Evolutionary conservation across 495 filamentous ascomycete species (phyloP), one percentile per base, ranked within the genome.

Genomic region (Penicillium arizonense): DNA sequence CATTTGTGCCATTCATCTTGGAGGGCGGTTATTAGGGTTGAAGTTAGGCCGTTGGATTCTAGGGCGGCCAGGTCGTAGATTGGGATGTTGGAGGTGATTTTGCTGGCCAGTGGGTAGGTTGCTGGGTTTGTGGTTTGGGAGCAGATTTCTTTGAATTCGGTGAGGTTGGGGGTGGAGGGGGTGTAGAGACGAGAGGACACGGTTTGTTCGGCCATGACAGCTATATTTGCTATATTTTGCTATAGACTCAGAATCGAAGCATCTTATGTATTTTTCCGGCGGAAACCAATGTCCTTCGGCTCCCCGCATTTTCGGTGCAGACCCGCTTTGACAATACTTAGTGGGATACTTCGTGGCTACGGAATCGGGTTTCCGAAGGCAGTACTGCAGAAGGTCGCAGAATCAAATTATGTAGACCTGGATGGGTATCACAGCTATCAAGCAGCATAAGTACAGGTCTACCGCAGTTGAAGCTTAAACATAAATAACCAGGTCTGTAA

Each of bases 1-100:
- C 77, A 75, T 64, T 82, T 71, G 62, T 82, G 64, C 75, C 78
- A 80, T 70, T 82, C 80, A 59, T 80, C 73, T 58, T 81, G 78
- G 1, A 82, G 72, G 38, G 45, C 26, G 37, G 61, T 50, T 32
- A 64, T 53, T 8, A 58, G 45, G 4, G 49, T 20, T 14, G 61
- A 11, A 26, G 56, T 56, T 5, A 55, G 0, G 36, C 65, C 38
- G 5, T 50, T 48, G 5, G 58, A 40, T 20, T 69, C 56, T 46
- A 76, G 57, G 11, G 52, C 34, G 2, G 62, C 26, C 6, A 76
- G 61, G 50, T 77, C 63, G 61, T 82, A 84, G 65, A 82, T 74
- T 11, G 81, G 79, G 40, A 84, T 70, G 54, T 81, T 81, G 20
- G 61, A 61, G 23, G 65, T 32, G 20, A 82, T 61, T 3, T 59